A percentile compares a stretch with the other conserved stretches of the same genome.
phyloP scores from a whole-genome alignment of 305 asterid species.

The Fraxinus angustifolia region DNA sequence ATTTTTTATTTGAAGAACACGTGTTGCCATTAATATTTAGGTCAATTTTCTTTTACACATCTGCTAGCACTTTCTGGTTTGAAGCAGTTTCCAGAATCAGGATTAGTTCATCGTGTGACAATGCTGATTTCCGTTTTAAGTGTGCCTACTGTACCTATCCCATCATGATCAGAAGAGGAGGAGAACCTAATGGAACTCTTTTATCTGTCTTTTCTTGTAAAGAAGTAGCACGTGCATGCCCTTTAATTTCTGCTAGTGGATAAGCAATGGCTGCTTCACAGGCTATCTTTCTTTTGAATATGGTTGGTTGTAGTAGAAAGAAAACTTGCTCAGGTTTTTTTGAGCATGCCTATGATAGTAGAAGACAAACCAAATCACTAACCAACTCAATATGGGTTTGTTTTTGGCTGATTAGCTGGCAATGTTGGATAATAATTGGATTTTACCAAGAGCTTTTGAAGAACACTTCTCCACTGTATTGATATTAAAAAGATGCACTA shows the following conservation, averaged over 20 bases:
- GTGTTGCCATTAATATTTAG: neutral
- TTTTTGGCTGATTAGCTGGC: neutral
- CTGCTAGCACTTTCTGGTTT: neutral
- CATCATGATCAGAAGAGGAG: neutral
- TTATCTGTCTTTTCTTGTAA: neutral
- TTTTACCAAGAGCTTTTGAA: neutral
- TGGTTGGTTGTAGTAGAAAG: neutral
- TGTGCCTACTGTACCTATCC: neutral
- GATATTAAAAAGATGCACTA: neutral
- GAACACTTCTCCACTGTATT: neutral
- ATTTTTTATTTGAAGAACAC: neutral
- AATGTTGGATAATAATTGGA: neutral
- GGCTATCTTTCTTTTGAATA: neutral
- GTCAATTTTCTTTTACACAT: neutral
- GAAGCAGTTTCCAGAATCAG: neutral
- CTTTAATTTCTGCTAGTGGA: neutral
- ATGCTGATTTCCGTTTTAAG: neutral
- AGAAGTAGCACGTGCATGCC: neutral
- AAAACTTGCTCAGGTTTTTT: neutral
- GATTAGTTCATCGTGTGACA: neutral
- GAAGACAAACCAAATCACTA: neutral
- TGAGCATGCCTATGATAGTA: neutral
- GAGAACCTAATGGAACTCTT: neutral
- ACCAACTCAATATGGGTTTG: neutral
- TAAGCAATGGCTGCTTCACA: neutral